Conservation (phyloP, 129 eudicot genomes). For the Lonicera japonica region DNA sequence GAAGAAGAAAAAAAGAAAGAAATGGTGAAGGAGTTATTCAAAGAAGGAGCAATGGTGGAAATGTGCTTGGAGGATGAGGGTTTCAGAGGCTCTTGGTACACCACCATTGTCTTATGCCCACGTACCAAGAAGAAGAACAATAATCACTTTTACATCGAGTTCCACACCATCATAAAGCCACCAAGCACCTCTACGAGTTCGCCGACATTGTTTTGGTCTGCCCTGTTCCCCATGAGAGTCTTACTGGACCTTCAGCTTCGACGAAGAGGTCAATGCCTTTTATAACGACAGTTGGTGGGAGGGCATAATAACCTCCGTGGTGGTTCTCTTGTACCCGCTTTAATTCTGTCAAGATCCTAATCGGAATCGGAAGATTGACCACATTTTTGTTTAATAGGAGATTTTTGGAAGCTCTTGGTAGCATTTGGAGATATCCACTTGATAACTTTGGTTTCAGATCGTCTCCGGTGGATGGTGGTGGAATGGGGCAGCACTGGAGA, state of each 20-base stretch:
- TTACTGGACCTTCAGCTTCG: too few relatives aligned
- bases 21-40: too few relatives aligned
- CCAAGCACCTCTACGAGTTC: too few relatives aligned
- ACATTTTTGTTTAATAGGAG: not conserved
- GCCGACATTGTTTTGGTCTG: too few relatives aligned
- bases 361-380: not conserved
- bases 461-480: not conserved
- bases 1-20: too few relatives aligned
- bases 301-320: conserved; percentile 13
- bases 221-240: too few relatives aligned
- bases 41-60: conserved; percentile 37
- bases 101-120: conserved; percentile 31
- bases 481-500: not conserved
- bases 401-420: not conserved
- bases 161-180: too few relatives aligned
- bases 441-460: not conserved
- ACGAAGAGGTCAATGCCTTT: too few relatives aligned
- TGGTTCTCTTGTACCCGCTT: too few relatives aligned
- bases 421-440: not conserved
- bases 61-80: conserved; percentile 36
- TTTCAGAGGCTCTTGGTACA: conserved; percentile 48
- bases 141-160: too few relatives aligned
- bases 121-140: not conserved
- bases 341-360: too few relatives aligned
- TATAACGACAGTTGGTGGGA: too few relatives aligned